Percentiles rank a stretch among this genome's conserved stretches.
Evolutionary conservation across 202 grass and related monocot genomes (phyloP).

Genomic region (Elaeis oleifera): DNA sequence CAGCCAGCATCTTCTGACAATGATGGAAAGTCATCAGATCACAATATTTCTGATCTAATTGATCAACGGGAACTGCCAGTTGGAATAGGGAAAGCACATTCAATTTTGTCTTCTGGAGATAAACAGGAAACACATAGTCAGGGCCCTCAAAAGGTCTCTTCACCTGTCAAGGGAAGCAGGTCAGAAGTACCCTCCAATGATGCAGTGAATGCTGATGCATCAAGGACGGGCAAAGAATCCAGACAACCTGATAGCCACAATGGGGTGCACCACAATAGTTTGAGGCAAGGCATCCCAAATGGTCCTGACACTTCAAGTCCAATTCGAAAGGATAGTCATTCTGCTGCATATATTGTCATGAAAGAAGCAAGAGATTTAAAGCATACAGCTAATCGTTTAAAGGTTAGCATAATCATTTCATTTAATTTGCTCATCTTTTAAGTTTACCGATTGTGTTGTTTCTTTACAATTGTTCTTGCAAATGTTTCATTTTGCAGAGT

Average conservation of each 20-base stretch:
- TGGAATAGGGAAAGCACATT: conserved; percentile 48
- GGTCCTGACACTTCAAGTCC: conserved; percentile 54
- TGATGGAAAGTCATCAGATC: conserved; percentile 21
- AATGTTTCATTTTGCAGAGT: conserved; percentile 41
- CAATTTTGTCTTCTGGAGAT: conserved; percentile 26
- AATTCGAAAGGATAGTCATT: conserved; percentile 56
- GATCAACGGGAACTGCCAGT: conserved; percentile 31
- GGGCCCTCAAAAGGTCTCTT: conserved; percentile 23
- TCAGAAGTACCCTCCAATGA: conserved; percentile 21
- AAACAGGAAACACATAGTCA: conserved; percentile 43
- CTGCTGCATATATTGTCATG: conserved; percentile 42
- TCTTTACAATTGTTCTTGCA: conserved; percentile 24
- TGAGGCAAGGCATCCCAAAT: conserved; percentile 48
- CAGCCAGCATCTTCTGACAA: conserved; percentile 28
- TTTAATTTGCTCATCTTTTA: background rate
- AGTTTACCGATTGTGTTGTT: conserved; percentile 19
- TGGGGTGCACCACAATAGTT: conserved; percentile 42
- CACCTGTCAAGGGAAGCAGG: conserved; percentile 51
- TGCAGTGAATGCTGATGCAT: conserved; percentile 42
- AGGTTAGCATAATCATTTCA: conserved; percentile 35
- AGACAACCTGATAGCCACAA: conserved; percentile 48
- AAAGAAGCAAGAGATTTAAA: conserved; percentile 91
- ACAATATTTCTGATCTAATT: background rate
- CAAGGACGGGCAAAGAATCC: conserved; percentile 43
- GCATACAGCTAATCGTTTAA: conserved; percentile 91